Conservation (phyloP, 164 flowering plant genomes). For the Warburgia ugandensis region DNA sequence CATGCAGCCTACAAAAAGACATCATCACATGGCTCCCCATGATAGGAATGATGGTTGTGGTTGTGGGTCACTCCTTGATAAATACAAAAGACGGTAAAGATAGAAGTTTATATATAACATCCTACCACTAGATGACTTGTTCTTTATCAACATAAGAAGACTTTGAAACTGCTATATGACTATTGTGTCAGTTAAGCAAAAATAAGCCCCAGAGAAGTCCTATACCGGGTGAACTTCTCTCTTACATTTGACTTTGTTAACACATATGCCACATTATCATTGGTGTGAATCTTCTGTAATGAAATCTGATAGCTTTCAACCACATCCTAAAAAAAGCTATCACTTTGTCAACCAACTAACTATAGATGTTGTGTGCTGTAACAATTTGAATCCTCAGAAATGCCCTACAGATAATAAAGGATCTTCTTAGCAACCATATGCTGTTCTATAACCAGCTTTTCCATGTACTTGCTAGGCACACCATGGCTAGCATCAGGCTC, state of each 20-base stretch:
- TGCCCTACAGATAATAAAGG: background rate
- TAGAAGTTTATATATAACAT: no score
- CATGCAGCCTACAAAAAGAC: no score
- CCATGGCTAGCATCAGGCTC: background rate
- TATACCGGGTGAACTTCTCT: background rate
- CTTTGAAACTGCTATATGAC: no score
- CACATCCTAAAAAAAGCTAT: slow-evolving; percentile 2
- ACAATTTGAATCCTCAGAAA: background rate
- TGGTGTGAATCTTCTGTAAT: slow-evolving; percentile 4
- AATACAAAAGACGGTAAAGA: no score
- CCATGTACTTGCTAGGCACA: background rate
- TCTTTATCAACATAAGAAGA: no score
- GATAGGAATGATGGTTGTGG: no score
- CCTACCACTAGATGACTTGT: no score
- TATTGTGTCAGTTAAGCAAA: no score
- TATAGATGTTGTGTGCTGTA: background rate
- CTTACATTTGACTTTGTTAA: background rate
- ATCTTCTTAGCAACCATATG: background rate
- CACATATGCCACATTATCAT: slow-evolving; percentile 6
- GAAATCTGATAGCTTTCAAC: slow-evolving; percentile 2
- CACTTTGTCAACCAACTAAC: background rate
- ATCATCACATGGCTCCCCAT: no score
- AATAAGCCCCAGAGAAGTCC: slow-evolving; percentile 2
- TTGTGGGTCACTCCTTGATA: no score
- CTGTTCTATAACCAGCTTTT: background rate